Evolutionary conservation across 805 yeast genomes (phyloP), one percentile per base, ranked within the genome.

Genomic region (Kazachstania bromeliacearum): DNA sequence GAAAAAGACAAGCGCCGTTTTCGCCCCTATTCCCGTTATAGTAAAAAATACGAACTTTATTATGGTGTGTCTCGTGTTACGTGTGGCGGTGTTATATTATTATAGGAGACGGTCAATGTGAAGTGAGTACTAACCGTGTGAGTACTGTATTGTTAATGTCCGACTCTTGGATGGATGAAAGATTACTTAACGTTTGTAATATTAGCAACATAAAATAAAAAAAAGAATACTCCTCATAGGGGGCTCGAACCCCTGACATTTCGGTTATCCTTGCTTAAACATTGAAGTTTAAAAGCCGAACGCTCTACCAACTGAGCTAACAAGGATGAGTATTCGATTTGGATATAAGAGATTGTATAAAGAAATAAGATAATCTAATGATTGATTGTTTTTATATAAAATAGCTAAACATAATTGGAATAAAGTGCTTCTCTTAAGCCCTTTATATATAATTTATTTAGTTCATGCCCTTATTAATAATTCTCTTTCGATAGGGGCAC

Each of bases 241-340:
- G 68, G 67, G 67, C 66, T 64, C 68, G 67, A 64, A 63, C 67
- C 67, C 67, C 67, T 63, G 68, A 63, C 68, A 63, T 63, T 63
- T 63, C 66, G 67, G 64, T 62, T 40, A 44, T 59, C 62, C 61
- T 59, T 57, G 60, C 57, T 40, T 48, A 50, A 59, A 49, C 52
- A 43, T 15, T 32, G 37, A 34, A 48, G 60, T 67, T 61, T 71
- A 71, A 71, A 71, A 71, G 77, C 75, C 76, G 75, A 71, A 70
- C 76, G 76, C 76, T 71, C 76, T 71, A 71, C 76, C 77, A 71
- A 71, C 76, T 71, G 77, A 71, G 76, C 77, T 72, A 72, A 62
- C 67, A 62, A 61, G 67, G 67, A 62, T 55, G 65, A 62, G 67
- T 61, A 61, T 62, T 53, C 29, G 15, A 8, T 3, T 3, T 26